These are phyloP conservation scores for Wallacemonas rigidus DNA, from an alignment of 208 protist genomes.

Conservation along the genomic window DNA sequence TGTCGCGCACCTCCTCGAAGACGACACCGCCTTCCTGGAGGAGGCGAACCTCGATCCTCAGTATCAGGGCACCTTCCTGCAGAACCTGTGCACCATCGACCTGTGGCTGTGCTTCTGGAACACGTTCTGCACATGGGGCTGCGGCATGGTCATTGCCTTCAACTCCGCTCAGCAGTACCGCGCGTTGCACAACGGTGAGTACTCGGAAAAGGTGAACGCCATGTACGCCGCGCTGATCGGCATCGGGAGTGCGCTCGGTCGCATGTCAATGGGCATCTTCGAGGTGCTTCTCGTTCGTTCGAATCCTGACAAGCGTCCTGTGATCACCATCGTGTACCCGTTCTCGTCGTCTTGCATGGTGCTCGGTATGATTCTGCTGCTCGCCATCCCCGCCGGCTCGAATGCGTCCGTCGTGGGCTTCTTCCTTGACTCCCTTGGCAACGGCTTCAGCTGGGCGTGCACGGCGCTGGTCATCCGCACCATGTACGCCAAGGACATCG, in stretches of 20 bases:
- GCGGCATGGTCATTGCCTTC: slow-evolving; percentile 60
- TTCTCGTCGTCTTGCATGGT: slow-evolving; percentile 38
- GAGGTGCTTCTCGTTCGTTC: slow-evolving; percentile 40
- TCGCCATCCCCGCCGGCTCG: slow-evolving; percentile 38
- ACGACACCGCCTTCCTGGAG: slow-evolving; percentile 31
- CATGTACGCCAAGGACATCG: slow-evolving; percentile 63
- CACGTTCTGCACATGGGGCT: slow-evolving; percentile 65
- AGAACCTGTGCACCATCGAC: slow-evolving; percentile 37
- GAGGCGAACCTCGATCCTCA: slow-evolving; percentile 47
- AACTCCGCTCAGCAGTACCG: slow-evolving; percentile 74
- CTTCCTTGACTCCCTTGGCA: slow-evolving; percentile 58
- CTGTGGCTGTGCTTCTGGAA: slow-evolving; percentile 66
- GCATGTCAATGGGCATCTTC: slow-evolving; percentile 52
- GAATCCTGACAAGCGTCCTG: slow-evolving; percentile 27
- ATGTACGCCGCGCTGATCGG: slow-evolving; percentile 61
- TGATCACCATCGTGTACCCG: slow-evolving; percentile 46
- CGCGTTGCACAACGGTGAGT: slow-evolving; percentile 35
- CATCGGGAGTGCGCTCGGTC: slow-evolving; percentile 64
- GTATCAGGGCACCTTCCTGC: slow-evolving; percentile 60
- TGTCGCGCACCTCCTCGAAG: slow-evolving; percentile 23
- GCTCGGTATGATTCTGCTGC: slow-evolving; percentile 42
- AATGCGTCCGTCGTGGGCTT: slow-evolving; percentile 55
- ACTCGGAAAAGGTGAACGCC: slow-evolving; percentile 37
- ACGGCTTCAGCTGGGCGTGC: slow-evolving; percentile 66
- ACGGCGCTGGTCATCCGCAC: slow-evolving; percentile 43